A percentile compares a stretch with the other conserved stretches of the same genome.
Evolutionary conservation across 192 early-diverging fungal species (phyloP).

Genomic region (Kickxella alabastrina): DNA sequence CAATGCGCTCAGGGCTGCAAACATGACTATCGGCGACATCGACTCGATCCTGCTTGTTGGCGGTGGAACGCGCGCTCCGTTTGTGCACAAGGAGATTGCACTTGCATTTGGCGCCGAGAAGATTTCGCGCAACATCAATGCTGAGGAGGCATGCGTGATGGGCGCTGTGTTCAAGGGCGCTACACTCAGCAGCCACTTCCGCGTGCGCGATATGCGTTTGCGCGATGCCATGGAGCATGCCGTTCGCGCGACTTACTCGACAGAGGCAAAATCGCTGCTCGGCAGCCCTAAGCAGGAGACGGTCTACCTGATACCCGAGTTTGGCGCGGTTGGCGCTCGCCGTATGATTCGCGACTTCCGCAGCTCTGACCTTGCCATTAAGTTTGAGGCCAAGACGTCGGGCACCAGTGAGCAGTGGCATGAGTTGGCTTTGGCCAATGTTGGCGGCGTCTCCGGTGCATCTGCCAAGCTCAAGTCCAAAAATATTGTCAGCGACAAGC

Average conservation of each 20-base stretch:
- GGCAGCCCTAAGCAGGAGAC: constrained; percentile 36
- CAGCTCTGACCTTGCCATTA: constrained; percentile 41
- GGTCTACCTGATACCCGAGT: constrained; percentile 45
- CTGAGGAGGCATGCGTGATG: constrained; percentile 92
- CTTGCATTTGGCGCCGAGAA: constrained; percentile 73
- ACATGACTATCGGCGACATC: constrained; percentile 65
- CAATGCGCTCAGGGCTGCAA: constrained; percentile 62
- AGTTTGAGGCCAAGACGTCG: constrained; percentile 76
- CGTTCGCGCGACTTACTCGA: constrained; percentile 26
- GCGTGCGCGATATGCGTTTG: constrained; percentile 77
- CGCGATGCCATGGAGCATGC: constrained; percentile 71
- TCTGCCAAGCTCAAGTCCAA: constrained; percentile 60
- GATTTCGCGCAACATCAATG: constrained; percentile 92
- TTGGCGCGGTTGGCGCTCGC: constrained; percentile 68
- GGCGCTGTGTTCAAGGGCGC: constrained; percentile 87
- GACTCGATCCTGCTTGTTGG: constrained; percentile 92
- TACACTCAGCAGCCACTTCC: constrained; percentile 78
- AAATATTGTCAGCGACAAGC: constrained; percentile 52
- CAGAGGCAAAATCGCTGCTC: constrained; percentile 66
- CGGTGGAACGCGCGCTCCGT: constrained; percentile 84
- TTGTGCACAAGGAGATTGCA: constrained; percentile 69
- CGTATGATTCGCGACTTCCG: constrained; percentile 86
- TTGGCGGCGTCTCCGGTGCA: constrained; percentile 69
- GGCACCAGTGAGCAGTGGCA: constrained; percentile 41
- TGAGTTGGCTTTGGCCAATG: constrained; percentile 40